Base-by-base conservation (phyloP, 108 stramenopile species). In the Cyclotella sp. region DNA sequence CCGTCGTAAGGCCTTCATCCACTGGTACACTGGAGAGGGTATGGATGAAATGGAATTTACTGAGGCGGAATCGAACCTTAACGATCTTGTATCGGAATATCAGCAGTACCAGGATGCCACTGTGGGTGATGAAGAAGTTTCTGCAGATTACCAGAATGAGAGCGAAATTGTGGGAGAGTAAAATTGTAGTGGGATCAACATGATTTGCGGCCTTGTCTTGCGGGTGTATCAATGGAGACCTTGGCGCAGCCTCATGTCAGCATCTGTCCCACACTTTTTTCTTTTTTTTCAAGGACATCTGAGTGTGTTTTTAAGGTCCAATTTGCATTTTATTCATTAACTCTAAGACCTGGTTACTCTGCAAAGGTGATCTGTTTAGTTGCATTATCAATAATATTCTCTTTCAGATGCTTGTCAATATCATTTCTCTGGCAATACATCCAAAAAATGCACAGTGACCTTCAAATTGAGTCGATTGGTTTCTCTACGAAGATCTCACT, bases 51-150 rank as follows among this genome's bases (percentile, higher is more conserved):
- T 92, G 89, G 91, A 92, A 73, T 92, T 92, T 88, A 92, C 91
- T 24, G 92, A 93, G 87, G 92, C 92, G 39, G 89, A 93, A 80
- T 85, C 86, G 65, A 93, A 93, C 86, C 83, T 93, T 70, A 89
- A 93, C 68, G 93, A 91, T 79, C 76, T 92, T 28, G 90, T 94
- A 21, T 90, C 89, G 30, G 93, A 94, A 82, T 92, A 94, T 77
- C 93, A 94, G 88, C 93, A 96, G 79, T 94, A 96, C 68, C 95
- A 95, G 86, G 95, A 95, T 82, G 95, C 94, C 30, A 95, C 92
- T 65, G 91, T 91, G 55, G 93, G 92, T 22, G 88, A 89, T 60
- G 87, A 87, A 14, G 79, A 82, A 29, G 14, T 82, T 27, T 57
- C 69, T 24, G 86, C 72, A 15, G 80, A 82, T 12, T 84, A 76